A percentile compares a stretch with the other conserved stretches of the same genome.
phyloP scores from a whole-genome alignment of 78 protist species.

The Tieghemostelium lacteum region DNA sequence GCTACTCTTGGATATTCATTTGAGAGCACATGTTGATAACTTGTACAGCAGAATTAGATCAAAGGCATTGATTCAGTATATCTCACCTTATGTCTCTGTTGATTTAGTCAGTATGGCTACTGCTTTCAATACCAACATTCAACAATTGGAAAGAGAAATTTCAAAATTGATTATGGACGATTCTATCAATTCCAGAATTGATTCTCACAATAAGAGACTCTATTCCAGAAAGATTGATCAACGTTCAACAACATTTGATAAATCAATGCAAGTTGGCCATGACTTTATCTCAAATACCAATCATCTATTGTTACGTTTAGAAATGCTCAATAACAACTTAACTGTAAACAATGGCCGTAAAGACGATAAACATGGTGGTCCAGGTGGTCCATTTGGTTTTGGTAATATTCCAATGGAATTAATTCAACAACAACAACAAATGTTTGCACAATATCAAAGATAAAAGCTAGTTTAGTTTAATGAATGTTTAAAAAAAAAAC shows the following conservation, averaged over 20 bases:
- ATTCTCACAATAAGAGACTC: conserved; percentile 86
- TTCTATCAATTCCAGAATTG: conserved; percentile 90
- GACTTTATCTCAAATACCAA: conserved; percentile 70
- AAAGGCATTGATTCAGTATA: conserved; percentile 89
- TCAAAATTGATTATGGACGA: conserved; percentile 85
- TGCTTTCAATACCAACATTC: conserved; percentile 79
- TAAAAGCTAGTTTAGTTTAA: no score
- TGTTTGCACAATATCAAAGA: no score
- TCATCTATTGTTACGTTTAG: conserved; percentile 79
- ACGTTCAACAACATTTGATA: conserved; percentile 83
- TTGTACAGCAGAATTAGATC: conserved; percentile 78
- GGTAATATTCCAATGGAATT: no score
- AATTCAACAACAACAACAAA: no score
- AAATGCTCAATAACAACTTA: conserved; percentile 71
- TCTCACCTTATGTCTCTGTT: conserved; percentile 86
- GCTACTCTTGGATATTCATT: conserved; percentile 81
- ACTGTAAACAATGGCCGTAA: background rate
- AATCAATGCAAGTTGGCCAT: conserved; percentile 71
- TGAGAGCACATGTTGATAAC: conserved; percentile 82
- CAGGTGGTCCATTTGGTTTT: no score
- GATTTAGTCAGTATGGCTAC: conserved; percentile 87
- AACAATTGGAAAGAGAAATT: conserved; percentile 81
- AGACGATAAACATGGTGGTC: background rate
- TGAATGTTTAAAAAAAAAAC: no score
- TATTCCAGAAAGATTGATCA: conserved; percentile 80